phyloP scores from a whole-genome alignment of 208 protist genomes.

The Acanthamoeba triangularis region DNA sequence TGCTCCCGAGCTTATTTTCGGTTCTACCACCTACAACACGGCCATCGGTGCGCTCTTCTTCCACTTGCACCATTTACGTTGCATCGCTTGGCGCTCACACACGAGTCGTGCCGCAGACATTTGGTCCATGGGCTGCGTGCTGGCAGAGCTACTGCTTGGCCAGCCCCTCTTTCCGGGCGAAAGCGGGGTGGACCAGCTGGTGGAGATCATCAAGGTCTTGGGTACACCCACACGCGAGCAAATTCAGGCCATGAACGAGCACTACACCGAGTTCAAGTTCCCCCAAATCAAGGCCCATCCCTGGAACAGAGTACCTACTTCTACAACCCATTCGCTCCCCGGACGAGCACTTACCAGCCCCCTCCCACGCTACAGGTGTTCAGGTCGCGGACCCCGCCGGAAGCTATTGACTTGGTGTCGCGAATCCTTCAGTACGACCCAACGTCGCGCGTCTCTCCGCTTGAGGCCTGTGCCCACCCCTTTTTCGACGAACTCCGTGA shows the following conservation, averaged over 20 bases:
- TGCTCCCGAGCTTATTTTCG: constrained; percentile 97
- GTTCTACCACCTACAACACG: constrained; percentile 97
- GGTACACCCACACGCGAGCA: constrained; percentile 92
- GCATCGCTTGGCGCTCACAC: no score
- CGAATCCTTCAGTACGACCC: constrained; percentile 97
- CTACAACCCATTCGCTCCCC: not conserved
- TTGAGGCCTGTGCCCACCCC: constrained; percentile 96
- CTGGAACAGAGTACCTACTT: constrained; percentile 93
- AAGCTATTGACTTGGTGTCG: constrained; percentile 96
- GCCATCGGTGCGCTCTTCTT: constrained; percentile 90
- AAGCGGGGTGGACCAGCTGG: constrained; percentile 95
- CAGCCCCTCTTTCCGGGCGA: constrained; percentile 97
- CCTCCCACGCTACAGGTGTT: constrained; percentile 87
- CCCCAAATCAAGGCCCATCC: constrained; percentile 97
- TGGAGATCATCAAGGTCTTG: constrained; percentile 97
- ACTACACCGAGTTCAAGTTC: constrained; percentile 97
- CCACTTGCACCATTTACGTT: not conserved
- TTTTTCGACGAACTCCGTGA: constrained; percentile 99
- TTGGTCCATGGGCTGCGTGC: constrained; percentile 94
- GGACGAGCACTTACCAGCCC: not conserved
- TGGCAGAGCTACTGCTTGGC: constrained; percentile 99
- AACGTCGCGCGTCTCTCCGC: constrained; percentile 92
- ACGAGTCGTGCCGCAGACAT: constrained; percentile 68
- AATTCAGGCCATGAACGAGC: constrained; percentile 96
- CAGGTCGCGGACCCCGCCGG: constrained; percentile 89